Evolutionary conservation across 2,329 filamentous ascomycete species (phyloP), one percentile per base, ranked within the genome.

Genomic region (Metarhizium album): DNA sequence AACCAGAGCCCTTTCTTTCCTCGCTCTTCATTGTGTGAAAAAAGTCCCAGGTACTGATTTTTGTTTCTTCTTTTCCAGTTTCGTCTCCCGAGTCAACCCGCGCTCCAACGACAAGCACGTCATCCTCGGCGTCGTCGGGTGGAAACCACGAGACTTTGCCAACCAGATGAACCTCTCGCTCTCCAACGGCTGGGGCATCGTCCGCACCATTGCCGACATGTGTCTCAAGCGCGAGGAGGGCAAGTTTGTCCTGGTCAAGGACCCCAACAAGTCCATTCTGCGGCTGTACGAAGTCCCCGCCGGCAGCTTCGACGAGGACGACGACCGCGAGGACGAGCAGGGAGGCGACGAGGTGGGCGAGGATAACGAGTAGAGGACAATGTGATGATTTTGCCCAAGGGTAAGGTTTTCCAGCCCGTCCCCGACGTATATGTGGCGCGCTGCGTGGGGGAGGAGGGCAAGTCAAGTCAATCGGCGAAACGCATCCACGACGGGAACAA

Each of bases 101-200:
- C 91, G 93, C 75, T 83, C 81, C 62, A 90, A 93, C 66, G 87
- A 95, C 67, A 89, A 89, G 70, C 93, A 98, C 73, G 87, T 97
- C 65, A 83, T 98, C 58, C 83, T 98, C 48, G 93, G 93, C 61
- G 93, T 98, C 52, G 80, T 96, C 31, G 90, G 90, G 70, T 97
- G 95, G 84, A 98, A 98, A 78, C 93, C 93, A 37, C 85, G 87
- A 62, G 94, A 98, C 67, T 97, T 98, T 61, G 93, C 93, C 56
- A 79, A 81, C 64, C 93, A 98, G 78, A 98, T 98, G 93, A 96
- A 96, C 74, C 73, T 98, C 63, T 94, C 90, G 63, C 80, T 97
- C 52, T 87, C 86, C 72, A 98, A 98, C 72, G 93, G 93, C 56
- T 98, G 93, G 93, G 93, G 93, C 69, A 97, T 98, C 58, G 93